Evolutionary conservation across 2,329 filamentous ascomycete genomes (phyloP).

Genomic region (Magnaporthiopsis rhizophila): DNA sequence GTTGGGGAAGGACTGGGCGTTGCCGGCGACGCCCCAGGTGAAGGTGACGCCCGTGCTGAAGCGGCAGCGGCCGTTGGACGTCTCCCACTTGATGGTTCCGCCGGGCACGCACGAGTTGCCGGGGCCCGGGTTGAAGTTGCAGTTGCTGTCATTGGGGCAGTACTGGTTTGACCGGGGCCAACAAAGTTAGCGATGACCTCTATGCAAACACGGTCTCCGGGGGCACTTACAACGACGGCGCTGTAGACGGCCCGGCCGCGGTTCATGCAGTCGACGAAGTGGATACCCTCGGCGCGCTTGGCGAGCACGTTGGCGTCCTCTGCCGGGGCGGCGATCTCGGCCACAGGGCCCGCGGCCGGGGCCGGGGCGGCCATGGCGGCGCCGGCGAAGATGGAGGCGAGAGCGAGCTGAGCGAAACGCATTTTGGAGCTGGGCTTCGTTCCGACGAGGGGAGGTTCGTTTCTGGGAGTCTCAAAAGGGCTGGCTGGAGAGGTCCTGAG

Average conservation of each 20-base stretch:
- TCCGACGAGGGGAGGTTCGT: background rate
- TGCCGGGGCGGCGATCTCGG: background rate
- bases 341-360: background rate
- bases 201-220: too few relatives aligned
- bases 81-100: constrained; percentile 11
- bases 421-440: background rate
- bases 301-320: constrained; percentile 3
- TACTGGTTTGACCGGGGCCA: too few relatives aligned
- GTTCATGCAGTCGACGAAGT: constrained; percentile 14
- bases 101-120: constrained; percentile 10
- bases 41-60: constrained; percentile 15
- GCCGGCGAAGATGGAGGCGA: constrained; percentile 1
- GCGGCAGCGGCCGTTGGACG: constrained; percentile 12
- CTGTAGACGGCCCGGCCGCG: background rate
- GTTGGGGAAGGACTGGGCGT: constrained; percentile 11
- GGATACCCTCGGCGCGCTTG: constrained; percentile 14
- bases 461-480: background rate
- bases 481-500: background rate
- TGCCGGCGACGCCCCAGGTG: constrained; percentile 12
- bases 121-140: constrained; percentile 10
- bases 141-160: constrained; percentile 17
- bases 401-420: constrained; percentile 1
- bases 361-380: constrained; percentile 1
- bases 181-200: too few relatives aligned
- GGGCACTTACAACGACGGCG: constrained; percentile 6